phyloP scores from a whole-genome alignment of 805 yeast species.

The Barnettozyma vustinii region DNA sequence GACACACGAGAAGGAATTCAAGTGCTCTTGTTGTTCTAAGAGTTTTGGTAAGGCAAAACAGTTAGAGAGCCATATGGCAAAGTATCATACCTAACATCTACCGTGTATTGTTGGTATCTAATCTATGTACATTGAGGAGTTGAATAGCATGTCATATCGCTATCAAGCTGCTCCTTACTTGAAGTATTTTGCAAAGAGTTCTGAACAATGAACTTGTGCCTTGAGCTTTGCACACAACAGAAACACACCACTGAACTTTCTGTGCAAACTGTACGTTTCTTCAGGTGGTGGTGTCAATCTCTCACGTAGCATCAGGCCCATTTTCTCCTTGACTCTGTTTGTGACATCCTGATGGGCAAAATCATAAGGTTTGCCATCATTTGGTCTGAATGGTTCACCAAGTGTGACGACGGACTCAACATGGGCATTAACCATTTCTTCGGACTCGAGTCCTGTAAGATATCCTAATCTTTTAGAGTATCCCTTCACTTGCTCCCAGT shows the following conservation, averaged over 20 bases:
- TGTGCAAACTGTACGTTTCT: conserved; percentile 93
- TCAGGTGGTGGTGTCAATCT: conserved; percentile 97
- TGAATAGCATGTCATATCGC: not conserved
- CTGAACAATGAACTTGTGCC: conserved; percentile 78
- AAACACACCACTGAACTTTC: conserved; percentile 93
- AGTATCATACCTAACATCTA: conserved; percentile 14
- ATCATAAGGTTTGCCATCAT: conserved; percentile 49
- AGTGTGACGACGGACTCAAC: conserved; percentile 83
- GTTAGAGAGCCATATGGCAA: conserved; percentile 33
- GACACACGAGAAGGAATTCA: conserved; percentile 55
- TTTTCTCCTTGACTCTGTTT: conserved; percentile 83
- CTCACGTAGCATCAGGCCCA: conserved; percentile 84
- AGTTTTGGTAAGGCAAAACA: conserved; percentile 44
- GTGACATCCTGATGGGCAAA: conserved; percentile 87
- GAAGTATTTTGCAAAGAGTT: conserved; percentile 70
- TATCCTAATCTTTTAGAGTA: conserved; percentile 76
- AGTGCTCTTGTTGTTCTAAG: conserved; percentile 47
- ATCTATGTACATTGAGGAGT: not conserved
- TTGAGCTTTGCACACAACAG: conserved; percentile 79
- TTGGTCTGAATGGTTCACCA: conserved; percentile 84
- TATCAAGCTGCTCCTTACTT: not conserved
- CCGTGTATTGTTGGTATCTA: not conserved
- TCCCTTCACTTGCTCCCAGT: conserved; percentile 55
- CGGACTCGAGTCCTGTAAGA: conserved; percentile 85
- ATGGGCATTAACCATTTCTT: conserved; percentile 86